Conservation (phyloP, 768 basidiomycete genomes). For the Pulveroboletus sp. region DNA sequence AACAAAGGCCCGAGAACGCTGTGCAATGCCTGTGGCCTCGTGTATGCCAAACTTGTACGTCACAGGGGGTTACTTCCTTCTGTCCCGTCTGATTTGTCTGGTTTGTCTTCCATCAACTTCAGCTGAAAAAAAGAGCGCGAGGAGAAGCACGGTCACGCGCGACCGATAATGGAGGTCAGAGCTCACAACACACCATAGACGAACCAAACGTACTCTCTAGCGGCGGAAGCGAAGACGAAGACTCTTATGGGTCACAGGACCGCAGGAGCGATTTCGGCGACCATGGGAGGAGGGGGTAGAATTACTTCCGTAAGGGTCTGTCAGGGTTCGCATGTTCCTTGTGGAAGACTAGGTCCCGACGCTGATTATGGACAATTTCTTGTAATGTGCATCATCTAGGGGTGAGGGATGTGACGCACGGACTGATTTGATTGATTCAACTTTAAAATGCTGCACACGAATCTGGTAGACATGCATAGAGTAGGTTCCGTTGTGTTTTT, state of each 20-base stretch:
- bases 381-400: conserved; percentile 8
- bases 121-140: conserved; percentile 35
- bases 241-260: conserved; percentile 33
- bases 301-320: conserved; percentile 18
- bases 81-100: conserved; percentile 21
- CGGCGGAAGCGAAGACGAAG: conserved; percentile 34
- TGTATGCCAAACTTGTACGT: conserved; percentile 82
- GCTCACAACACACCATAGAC: conserved; percentile 28
- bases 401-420: background rate
- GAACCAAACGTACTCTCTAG: conserved; percentile 26
- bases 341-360: conserved; percentile 8
- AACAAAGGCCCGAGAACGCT: conserved; percentile 71
- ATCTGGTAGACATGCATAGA: conserved; percentile 9
- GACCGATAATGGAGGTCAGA: conserved; percentile 26
- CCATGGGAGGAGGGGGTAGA: conserved; percentile 33
- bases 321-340: conserved; percentile 18
- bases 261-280: conserved; percentile 34
- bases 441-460: conserved; percentile 11
- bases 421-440: conserved; percentile 5
- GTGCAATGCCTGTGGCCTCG: conserved; percentile 84
- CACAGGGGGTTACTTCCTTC: conserved; percentile 21
- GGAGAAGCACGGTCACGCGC: conserved; percentile 29
- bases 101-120: conserved; percentile 7
- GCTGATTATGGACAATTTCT: conserved; percentile 21
- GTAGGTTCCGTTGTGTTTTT: conserved; percentile 1